These are phyloP conservation scores for Megacollybia marginata DNA, from an alignment of 768 basidiomycete species.

Conservation along the genomic window DNA sequence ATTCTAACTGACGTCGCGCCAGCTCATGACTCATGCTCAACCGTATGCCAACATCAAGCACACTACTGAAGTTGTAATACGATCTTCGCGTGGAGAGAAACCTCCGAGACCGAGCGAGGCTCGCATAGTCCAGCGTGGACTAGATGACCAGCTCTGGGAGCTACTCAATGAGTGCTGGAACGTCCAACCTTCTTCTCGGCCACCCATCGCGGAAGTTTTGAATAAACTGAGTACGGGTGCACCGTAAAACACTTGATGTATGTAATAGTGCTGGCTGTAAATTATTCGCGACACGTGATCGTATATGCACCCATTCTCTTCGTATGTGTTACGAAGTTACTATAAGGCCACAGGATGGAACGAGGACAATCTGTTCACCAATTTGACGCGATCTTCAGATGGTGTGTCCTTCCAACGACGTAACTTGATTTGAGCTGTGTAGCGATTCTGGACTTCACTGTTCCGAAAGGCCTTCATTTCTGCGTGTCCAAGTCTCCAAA, in stretches of 20 bases:
- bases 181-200: slow-evolving; percentile 25
- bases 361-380: slow-evolving; percentile 89
- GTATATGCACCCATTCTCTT: slow-evolving; percentile 77
- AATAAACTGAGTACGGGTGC: neutral
- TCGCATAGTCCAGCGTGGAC: slow-evolving; percentile 29
- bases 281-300: neutral
- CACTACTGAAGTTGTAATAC: slow-evolving; percentile 44
- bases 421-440: slow-evolving; percentile 3
- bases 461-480: slow-evolving; percentile 74
- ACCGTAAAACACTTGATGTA: neutral
- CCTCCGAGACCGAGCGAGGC: slow-evolving; percentile 33
- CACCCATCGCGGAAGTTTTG: slow-evolving; percentile 30
- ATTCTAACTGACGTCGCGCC: neutral
- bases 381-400: slow-evolving; percentile 82
- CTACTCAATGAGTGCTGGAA: slow-evolving; percentile 38
- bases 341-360: slow-evolving; percentile 95
- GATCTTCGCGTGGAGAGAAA: slow-evolving; percentile 31
- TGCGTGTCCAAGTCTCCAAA: slow-evolving; percentile 87
- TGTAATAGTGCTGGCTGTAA: neutral
- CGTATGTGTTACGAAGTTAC: slow-evolving; percentile 84
- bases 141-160: slow-evolving; percentile 39
- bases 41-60: slow-evolving; percentile 45
- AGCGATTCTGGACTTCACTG: slow-evolving; percentile 90
- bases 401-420: slow-evolving; percentile 36
- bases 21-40: slow-evolving; percentile 48